Base-by-base conservation (phyloP, 2,329 filamentous ascomycete species). In the Aphanoascus verrucosus region DNA sequence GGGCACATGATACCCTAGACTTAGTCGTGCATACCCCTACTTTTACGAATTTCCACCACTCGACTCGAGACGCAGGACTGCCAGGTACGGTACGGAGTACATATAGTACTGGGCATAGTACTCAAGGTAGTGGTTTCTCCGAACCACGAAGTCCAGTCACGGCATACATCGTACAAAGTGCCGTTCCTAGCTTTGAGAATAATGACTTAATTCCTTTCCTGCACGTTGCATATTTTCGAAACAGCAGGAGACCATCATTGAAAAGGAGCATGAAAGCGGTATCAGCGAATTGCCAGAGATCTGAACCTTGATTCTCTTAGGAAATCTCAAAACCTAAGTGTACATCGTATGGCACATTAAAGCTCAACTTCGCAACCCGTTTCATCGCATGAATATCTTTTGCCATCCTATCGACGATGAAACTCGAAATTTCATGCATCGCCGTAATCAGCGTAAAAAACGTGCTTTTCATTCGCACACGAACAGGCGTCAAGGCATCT, bases 261-360 rank as follows among this genome's bases (percentile, higher is more conserved):
- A 46, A 28, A 19, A 28, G 9, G 43, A 46, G 12, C 9, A 49
- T 14, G 5, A 17, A 8, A 19, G 5, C 19, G n/a, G 23, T 23
- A 40, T 12, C 17, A 11, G 17, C 8, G n/a, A 14, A 48, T 19
- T 48, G 37, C 12, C 15, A 48, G 44, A 49, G 38, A 49, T 37
- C 32, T 23, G 43, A 44, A 12, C 28, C 31, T 52, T 28, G 31
- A 48, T 53, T 35, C 11, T 34, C 31, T 49, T 42, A 20, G 8
- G 17, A 35, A 28, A 12, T 20, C 11, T 42, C 37, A 38, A 44
- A 15, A 43, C 6, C 34, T 48, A 53, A 49, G 49, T 28, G 41
- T 53, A 53, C 51, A 49, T 32, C 44, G 44, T 42, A 48, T 44
- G 8, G 49, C 38, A 37, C 17, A 43, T 9, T 43, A 47, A 32